Base-by-base conservation (phyloP, 1,284 basidiomycete genomes). In the Cryptococcus hybrid region DNA sequence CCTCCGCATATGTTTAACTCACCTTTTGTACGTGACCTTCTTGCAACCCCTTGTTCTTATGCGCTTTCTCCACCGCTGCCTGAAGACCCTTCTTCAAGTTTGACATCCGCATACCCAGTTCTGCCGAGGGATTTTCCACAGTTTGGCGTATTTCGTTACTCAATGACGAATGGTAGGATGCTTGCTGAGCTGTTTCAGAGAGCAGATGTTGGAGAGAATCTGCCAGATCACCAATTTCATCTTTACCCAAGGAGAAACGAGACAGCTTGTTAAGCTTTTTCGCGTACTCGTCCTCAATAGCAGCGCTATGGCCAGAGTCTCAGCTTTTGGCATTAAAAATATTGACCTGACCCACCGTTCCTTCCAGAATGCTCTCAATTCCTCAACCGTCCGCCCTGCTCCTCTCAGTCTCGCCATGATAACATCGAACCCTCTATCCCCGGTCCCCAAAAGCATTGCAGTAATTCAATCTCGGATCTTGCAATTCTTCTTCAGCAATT, bases 391-490 rank as follows among this genome's bases (percentile, higher is more conserved):
- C 68, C 89, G 83, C n/a, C 83, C 79, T 3, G 89, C 89, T 3
- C 88, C 88, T 45, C 91, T 85, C 84, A 96, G 88, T 58, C 93
- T 84, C 7, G 88, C 86, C 76, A 92, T 88, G 48, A 99, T 80
- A 49, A 92, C 90, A 67, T 96, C 92, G 62, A 90, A 93, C 24
- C 94, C 94, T 35, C 84, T 86, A 79, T 96, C 92, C 45, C 84
- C 35, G 83, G 70, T 5, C 90, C 90, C 95, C 95, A 98, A 80
- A 99, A 1, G 92, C 86, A 77, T 99, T 99, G 78, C 94, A 98
- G 79, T 94, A 98, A 80, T 95, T 89, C 66, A 87, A 80, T 11
- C 64, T 52, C 7, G 74, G 69, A 59, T 73, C 69, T 43, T 58
- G 51, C 38, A 69, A 54, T 56, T 74, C 71, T 48, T 73, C 66